Base-by-base conservation (phyloP, 371 early-diverging fungal species). In the Rhizopus microsporus region DNA sequence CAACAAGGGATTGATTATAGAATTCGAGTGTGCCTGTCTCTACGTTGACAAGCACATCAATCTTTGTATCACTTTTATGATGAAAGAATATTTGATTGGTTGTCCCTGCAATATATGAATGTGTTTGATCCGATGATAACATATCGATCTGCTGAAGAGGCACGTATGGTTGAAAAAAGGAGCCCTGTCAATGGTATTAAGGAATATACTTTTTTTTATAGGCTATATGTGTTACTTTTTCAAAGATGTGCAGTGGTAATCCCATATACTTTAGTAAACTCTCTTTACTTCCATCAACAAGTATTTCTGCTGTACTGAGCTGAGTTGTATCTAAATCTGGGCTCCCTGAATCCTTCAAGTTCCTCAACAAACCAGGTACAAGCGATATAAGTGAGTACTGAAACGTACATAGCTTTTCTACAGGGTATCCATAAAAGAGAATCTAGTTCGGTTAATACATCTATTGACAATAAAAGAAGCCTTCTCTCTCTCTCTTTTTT, bases 91-190 rank as follows among this genome's bases (percentile, higher is more conserved):
- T 90, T 46, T 87, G 79, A 56, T 93, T 93, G 54, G 88, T 88
- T 0, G 91, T 90, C 29, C 93, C 93, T 13, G 88, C 85, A 4
- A 92, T 68, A 57, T 86, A 92, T 0, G 89, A 80, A 44, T 75
- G 74, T 3, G 92, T 90, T 37, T 79, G 73, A 23, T 85, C 78
- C 9, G 88, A 80, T 39, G 84, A 83, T 0, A 92, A 60, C 58
- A 84, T 86, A 50, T 93, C 91, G 29, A 93, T 89, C 63, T 93
- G 93, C 59, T 93, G 93, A 8, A 93, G 70, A 9, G 93, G 92
- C 44, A 92, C 71, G 60, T 93, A 93, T 7, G 93, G 93, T 55
- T 91, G 93, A 59, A 91, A 91, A 50, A 92, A 90, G 0, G 86
- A 79, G 0, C 89, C 89, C 87, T 87, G 2, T 43, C 29, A 37